These are phyloP conservation scores for Rhododendron mucronatum DNA, from an alignment of 148 eudicot species.

Conservation along the genomic window DNA sequence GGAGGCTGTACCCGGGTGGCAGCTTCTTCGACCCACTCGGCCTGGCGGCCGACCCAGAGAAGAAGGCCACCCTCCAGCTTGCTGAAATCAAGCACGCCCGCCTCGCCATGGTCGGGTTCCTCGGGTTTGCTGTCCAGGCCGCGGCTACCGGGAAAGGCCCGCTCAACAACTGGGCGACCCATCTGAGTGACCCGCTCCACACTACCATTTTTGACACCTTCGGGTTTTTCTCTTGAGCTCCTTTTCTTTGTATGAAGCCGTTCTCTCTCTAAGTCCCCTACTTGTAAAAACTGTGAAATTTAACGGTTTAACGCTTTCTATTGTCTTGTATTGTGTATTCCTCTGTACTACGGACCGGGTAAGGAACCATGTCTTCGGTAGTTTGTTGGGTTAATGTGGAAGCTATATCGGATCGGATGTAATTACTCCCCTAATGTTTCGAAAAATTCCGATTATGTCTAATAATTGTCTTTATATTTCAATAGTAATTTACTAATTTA, in stretches of 20 bases:
- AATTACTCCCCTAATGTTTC: not conserved
- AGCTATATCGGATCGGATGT: not conserved
- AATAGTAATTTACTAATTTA: too few relatives aligned
- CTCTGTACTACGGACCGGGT: not conserved
- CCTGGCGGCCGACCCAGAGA: slow-evolving; percentile 88
- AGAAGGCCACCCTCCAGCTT: slow-evolving; percentile 78
- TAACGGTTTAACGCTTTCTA: not conserved
- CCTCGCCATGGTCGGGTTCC: slow-evolving; percentile 91
- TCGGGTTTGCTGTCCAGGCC: slow-evolving; percentile 95
- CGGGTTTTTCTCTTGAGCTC: slow-evolving; percentile 32
- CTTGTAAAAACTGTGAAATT: not conserved
- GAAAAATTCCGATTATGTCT: not conserved
- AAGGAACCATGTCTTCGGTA: not conserved
- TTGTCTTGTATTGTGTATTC: not conserved
- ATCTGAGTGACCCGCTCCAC: slow-evolving; percentile 97
- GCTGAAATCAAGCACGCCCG: slow-evolving; percentile 99
- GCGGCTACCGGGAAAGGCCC: slow-evolving; percentile 97
- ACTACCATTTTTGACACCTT: slow-evolving; percentile 90
- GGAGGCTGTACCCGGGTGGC: slow-evolving; percentile 94
- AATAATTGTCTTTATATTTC: not conserved
- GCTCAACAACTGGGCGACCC: slow-evolving; percentile 98
- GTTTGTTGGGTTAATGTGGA: not conserved
- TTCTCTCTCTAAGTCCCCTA: not conserved
- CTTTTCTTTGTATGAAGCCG: not conserved
- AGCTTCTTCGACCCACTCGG: slow-evolving; percentile 75